Evolutionary conservation across 495 filamentous ascomycete species (phyloP).

Genomic region (Pseudevernia furfuracea): DNA sequence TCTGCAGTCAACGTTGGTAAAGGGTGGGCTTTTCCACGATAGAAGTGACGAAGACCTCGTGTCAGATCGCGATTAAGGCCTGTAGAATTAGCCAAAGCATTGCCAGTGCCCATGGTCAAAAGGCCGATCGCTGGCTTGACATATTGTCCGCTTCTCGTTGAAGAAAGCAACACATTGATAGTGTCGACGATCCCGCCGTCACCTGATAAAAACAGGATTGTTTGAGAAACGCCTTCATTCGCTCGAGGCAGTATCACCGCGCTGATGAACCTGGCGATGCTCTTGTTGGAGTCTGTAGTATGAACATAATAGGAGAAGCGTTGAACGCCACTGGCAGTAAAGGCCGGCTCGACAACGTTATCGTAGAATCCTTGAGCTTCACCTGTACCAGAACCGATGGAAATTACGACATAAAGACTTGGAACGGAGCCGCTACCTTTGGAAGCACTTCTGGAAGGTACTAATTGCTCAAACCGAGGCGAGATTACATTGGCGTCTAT

Average conservation of each 20-base stretch:
- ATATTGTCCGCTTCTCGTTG: conserved; percentile 22
- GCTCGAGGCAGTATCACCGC: conserved; percentile 42
- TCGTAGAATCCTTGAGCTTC: conserved; percentile 51
- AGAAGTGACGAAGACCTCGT: conserved; percentile 35
- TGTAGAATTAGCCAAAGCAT: conserved; percentile 72
- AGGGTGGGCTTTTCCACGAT: conserved; percentile 42
- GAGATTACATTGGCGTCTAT: conserved; percentile 13
- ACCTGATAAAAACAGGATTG: conserved; percentile 70
- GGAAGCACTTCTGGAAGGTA: neutral
- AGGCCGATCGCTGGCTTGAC: conserved; percentile 51
- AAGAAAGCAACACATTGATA: conserved; percentile 53
- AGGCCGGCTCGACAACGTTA: conserved; percentile 48
- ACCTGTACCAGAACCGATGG: conserved; percentile 62
- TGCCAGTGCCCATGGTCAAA: conserved; percentile 78
- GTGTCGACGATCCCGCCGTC: conserved; percentile 79
- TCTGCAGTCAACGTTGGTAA: conserved; percentile 46
- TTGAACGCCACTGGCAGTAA: conserved; percentile 39
- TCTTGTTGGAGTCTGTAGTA: conserved; percentile 49
- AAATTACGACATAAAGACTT: conserved; percentile 61
- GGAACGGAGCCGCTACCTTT: conserved; percentile 4
- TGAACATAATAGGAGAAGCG: conserved; percentile 41
- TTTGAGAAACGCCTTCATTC: conserved; percentile 42
- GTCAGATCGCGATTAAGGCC: conserved; percentile 32
- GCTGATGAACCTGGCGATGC: conserved; percentile 53
- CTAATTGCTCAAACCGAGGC: neutral